Evolutionary conservation across 2,329 filamentous ascomycete genomes (phyloP).

Genomic region (Monilinia aucupariae): DNA sequence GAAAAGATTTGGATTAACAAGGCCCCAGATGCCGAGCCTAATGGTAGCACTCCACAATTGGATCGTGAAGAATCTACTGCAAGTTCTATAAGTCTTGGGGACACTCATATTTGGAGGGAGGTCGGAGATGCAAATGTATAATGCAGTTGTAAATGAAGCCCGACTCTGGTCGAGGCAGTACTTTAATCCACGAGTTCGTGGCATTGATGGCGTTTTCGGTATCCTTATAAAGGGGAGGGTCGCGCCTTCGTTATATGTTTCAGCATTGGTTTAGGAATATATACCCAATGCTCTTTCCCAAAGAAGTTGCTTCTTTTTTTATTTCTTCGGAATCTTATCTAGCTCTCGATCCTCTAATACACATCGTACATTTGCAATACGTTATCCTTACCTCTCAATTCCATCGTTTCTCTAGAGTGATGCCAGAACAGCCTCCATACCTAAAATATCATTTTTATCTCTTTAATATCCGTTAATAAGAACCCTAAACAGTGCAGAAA

Average conservation of each 20-base stretch:
- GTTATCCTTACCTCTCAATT: slow-evolving; percentile 4
- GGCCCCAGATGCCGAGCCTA: slow-evolving; percentile 20
- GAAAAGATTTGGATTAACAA: slow-evolving; percentile 60
- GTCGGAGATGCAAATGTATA: slow-evolving; percentile 35
- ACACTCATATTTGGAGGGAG: slow-evolving; percentile 47
- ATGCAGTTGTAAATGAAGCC: slow-evolving; percentile 9
- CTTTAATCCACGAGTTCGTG: slow-evolving; percentile 1
- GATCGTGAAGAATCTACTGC: slow-evolving; percentile 37
- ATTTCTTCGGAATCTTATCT: neutral
- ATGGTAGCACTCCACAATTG: slow-evolving; percentile 21
- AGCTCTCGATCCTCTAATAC: neutral
- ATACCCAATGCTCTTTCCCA: slow-evolving; percentile 15
- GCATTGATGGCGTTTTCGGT: slow-evolving; percentile 17
- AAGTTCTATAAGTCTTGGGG: slow-evolving; percentile 45
- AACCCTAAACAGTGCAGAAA: neutral
- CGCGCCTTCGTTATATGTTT: slow-evolving; percentile 19
- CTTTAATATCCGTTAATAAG: neutral
- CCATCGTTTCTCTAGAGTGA: neutral
- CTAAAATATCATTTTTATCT: slow-evolving; percentile 3
- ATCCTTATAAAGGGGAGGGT: neutral
- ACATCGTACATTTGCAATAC: neutral
- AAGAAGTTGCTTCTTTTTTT: neutral
- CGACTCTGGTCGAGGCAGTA: neutral
- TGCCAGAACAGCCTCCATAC: slow-evolving; percentile 4
- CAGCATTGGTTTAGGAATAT: slow-evolving; percentile 7